A percentile compares a stretch with the other conserved stretches of the same genome.
Conservation (phyloP, 2,329 filamentous ascomycete species). For the Cucurbitaria berberidis region DNA sequence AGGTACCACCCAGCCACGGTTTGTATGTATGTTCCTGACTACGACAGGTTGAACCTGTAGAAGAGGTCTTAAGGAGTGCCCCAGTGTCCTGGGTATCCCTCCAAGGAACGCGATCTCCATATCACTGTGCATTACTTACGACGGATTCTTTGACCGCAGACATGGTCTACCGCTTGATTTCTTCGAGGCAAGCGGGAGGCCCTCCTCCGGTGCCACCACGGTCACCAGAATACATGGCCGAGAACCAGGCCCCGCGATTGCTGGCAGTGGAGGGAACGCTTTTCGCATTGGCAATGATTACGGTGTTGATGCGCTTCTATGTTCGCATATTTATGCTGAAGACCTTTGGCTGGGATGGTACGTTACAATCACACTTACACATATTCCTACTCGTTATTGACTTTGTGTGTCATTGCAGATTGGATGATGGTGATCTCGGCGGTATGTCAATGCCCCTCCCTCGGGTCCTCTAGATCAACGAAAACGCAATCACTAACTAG, state of each 20-base stretch:
- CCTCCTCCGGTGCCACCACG: conserved; percentile 12
- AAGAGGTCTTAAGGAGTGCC: not conserved
- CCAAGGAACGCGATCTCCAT: not conserved
- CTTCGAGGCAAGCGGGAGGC: conserved; percentile 12
- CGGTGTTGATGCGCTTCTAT: conserved; percentile 25
- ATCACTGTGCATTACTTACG: not conserved
- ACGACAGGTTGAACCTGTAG: not conserved
- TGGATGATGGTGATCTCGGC: conserved; percentile 47
- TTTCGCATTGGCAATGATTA: conserved; percentile 38
- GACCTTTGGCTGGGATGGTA: conserved; percentile 29
- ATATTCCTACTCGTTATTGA: conserved; percentile 6
- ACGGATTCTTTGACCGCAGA: not conserved
- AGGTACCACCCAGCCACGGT: not conserved
- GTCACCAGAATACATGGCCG: conserved; percentile 41
- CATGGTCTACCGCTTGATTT: conserved; percentile 11
- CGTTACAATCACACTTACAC: not conserved
- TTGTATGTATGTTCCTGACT: conserved; percentile 7
- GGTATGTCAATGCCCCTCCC: conserved; percentile 11
- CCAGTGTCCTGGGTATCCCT: conserved; percentile 2
- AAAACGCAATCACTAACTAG: not conserved
- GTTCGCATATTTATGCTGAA: conserved; percentile 30
- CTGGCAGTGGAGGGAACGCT: conserved; percentile 50
- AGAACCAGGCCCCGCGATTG: conserved; percentile 47
- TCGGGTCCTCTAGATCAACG: not conserved
- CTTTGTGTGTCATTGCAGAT: conserved; percentile 24